These are phyloP conservation scores for Aristolochia contorta DNA, from an alignment of 164 flowering plant species.

Conservation along the genomic window DNA sequence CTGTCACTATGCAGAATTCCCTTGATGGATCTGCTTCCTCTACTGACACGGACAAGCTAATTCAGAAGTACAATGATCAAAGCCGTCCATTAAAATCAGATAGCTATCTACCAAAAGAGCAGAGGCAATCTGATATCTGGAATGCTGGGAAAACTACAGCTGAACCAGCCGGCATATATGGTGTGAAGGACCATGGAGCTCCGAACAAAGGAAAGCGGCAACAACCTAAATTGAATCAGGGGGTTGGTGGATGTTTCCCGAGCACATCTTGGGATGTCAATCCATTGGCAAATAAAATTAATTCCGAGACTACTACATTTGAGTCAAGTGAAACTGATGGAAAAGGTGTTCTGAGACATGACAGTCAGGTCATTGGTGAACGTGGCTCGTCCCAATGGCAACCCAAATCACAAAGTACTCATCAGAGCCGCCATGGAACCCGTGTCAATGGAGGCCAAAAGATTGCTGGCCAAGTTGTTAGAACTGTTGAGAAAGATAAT, in stretches of 20 bases:
- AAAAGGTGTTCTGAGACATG: constrained; percentile 22
- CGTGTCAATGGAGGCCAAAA: constrained; percentile 24
- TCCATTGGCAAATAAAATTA: constrained; percentile 18
- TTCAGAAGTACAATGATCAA: constrained; percentile 22
- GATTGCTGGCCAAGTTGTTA: constrained; percentile 17
- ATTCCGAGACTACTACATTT: constrained; percentile 12
- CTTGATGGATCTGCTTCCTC: constrained; percentile 23
- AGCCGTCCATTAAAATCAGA: constrained; percentile 23
- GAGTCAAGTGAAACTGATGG: constrained; percentile 35
- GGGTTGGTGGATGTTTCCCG: constrained; percentile 12
- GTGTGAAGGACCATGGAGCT: constrained; percentile 39
- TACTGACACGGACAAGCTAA: constrained; percentile 15
- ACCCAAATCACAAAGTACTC: constrained; percentile 48
- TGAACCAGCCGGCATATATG: constrained; percentile 10
- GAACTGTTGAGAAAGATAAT: constrained; percentile 25
- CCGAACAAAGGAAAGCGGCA: constrained; percentile 46
- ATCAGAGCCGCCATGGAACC: constrained; percentile 30
- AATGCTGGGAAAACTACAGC: constrained; percentile 12
- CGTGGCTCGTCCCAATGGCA: constrained; percentile 64
- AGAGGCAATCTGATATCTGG: constrained; percentile 16
- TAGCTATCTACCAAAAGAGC: constrained; percentile 16
- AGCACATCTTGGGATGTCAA: constrained; percentile 17
- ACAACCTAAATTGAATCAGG: constrained; percentile 29
- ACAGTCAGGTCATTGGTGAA: constrained; percentile 31
- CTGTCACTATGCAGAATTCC: constrained; percentile 14